phyloP scores from a whole-genome alignment of 306 rosid genomes.

The Alnus rubra region DNA sequence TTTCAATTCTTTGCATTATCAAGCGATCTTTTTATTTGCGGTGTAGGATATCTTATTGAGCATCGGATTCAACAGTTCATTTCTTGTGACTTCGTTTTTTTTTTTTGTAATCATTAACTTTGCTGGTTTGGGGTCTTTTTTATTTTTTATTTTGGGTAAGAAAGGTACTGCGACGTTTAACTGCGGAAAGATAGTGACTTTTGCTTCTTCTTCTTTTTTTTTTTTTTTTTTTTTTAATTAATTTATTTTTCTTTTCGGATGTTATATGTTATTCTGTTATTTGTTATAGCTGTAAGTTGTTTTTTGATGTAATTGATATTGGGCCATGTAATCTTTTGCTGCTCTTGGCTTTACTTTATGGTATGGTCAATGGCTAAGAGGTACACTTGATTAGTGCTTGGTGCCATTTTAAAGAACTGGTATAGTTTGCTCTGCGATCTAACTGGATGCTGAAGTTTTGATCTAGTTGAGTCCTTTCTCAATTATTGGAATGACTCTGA shows the following conservation, averaged over 20 bases:
- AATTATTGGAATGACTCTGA: neutral
- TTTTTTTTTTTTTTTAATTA: too few species aligned
- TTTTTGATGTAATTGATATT: neutral
- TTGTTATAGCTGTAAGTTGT: neutral
- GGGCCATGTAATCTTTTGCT: neutral
- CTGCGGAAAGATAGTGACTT: neutral
- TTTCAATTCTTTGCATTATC: slow-evolving; percentile 13
- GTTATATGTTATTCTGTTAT: neutral
- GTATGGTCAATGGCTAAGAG: neutral
- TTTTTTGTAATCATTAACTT: slow-evolving; percentile 28
- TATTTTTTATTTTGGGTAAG: neutral
- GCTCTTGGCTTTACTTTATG: neutral
- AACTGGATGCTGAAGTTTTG: neutral
- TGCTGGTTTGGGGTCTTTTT: neutral
- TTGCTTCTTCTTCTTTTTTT: neutral
- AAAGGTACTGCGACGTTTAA: neutral
- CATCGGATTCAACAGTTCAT: neutral
- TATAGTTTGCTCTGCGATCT: neutral
- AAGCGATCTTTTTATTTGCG: slow-evolving; percentile 1
- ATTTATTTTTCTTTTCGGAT: neutral
- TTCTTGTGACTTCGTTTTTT: slow-evolving; percentile 14
- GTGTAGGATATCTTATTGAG: neutral
- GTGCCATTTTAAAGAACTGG: neutral
- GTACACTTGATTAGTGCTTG: neutral
- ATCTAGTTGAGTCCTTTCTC: neutral